Conservation (phyloP, 768 basidiomycete species). For the Amanita rubescens region DNA sequence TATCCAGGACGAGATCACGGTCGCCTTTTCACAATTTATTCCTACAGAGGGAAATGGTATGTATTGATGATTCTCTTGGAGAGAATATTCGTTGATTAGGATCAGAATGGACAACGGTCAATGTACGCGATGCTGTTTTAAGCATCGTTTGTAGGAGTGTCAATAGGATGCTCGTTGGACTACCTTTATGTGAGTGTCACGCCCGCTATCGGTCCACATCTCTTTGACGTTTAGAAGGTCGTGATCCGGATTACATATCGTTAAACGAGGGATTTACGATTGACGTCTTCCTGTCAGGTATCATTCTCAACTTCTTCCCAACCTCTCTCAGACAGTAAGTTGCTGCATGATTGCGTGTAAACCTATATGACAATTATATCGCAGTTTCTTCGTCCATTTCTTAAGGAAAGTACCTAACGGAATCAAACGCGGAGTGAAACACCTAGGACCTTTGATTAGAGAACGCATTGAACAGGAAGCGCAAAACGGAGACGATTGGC, state of each 20-base stretch:
- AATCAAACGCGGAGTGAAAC: slow-evolving; percentile 11
- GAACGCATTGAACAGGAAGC: slow-evolving; percentile 18
- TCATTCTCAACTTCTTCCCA: slow-evolving; percentile 18
- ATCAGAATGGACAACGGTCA: background rate
- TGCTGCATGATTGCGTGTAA: background rate
- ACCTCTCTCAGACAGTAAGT: slow-evolving; percentile 17
- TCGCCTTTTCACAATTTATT: slow-evolving; percentile 15
- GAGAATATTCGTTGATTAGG: background rate
- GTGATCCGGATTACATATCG: slow-evolving; percentile 12
- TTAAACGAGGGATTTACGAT: slow-evolving; percentile 13
- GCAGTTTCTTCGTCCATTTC: slow-evolving; percentile 12
- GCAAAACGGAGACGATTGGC: slow-evolving; percentile 20
- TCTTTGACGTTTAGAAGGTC: slow-evolving; percentile 10
- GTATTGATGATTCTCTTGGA: background rate
- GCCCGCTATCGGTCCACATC: too few species aligned
- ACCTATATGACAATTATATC: background rate
- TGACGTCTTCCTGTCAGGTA: slow-evolving; percentile 12
- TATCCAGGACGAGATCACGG: slow-evolving; percentile 18
- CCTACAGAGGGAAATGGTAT: background rate
- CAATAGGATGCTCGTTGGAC: slow-evolving; percentile 19
- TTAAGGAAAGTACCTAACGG: slow-evolving; percentile 9
- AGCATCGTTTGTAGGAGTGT: slow-evolving; percentile 17
- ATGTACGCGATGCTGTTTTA: slow-evolving; percentile 11
- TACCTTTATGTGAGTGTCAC: slow-evolving; percentile 16
- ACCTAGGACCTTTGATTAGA: slow-evolving; percentile 21